Percentiles rank a stretch among this genome's conserved stretches.
Conservation (phyloP, 306 rosid genomes). For the Cicer bijugum region DNA sequence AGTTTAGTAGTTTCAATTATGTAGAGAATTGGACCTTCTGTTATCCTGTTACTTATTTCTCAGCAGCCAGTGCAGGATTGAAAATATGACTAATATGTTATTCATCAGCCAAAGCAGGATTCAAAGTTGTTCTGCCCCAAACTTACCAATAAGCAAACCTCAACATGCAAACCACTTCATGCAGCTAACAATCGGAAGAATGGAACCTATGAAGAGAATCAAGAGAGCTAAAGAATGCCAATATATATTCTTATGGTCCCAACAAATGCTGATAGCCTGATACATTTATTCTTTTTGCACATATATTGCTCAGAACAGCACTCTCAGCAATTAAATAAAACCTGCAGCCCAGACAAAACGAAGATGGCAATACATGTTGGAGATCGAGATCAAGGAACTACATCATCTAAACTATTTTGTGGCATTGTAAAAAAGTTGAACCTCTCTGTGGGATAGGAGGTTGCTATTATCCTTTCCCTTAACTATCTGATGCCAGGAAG, state of each 20-base stretch:
- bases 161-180: slow-evolving; percentile 19
- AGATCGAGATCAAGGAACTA: background rate
- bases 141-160: slow-evolving; percentile 25
- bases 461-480: background rate
- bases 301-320: background rate
- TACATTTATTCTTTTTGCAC: background rate
- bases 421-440: background rate
- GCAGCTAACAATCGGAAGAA: background rate
- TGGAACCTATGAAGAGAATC: background rate
- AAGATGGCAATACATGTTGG: background rate
- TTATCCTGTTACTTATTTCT: background rate
- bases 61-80: slow-evolving; percentile 5
- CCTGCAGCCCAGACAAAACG: background rate
- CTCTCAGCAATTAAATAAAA: background rate
- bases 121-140: slow-evolving; percentile 4
- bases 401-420: background rate
- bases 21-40: background rate
- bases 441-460: background rate
- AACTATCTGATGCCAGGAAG: background rate
- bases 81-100: background rate
- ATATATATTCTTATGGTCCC: background rate
- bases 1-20: too few species aligned
- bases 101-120: slow-evolving; percentile 1
- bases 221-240: slow-evolving; percentile 11
- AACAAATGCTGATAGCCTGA: background rate